Conservation (phyloP, 2,329 filamentous ascomycete genomes). For the Penicillium sp. region DNA sequence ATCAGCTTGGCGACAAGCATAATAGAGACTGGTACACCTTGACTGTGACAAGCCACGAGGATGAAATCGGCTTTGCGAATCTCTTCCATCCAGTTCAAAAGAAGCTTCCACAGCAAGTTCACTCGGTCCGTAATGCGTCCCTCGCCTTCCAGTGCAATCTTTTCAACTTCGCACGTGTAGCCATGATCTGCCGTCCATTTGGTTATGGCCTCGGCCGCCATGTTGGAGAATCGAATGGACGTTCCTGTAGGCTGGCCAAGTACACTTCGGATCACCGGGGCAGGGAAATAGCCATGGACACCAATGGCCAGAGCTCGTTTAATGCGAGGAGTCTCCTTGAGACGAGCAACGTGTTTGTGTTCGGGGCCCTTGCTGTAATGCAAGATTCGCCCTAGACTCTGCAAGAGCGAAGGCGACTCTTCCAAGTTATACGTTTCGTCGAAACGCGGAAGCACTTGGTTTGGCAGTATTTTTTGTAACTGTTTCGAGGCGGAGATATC, state of each 20-base stretch:
- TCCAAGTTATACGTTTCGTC: slow-evolving; percentile 50
- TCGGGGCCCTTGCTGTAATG: slow-evolving; percentile 60
- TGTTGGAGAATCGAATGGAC: slow-evolving; percentile 88
- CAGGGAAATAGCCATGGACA: slow-evolving; percentile 92
- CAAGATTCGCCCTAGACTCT: slow-evolving; percentile 52
- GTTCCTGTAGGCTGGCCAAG: slow-evolving; percentile 95
- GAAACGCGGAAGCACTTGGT: slow-evolving; percentile 55
- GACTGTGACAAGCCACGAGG: slow-evolving; percentile 89
- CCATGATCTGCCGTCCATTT: slow-evolving; percentile 78
- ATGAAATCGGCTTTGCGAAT: slow-evolving; percentile 87
- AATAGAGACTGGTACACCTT: slow-evolving; percentile 90
- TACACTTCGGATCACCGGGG: slow-evolving; percentile 82
- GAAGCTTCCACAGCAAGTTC: slow-evolving; percentile 88
- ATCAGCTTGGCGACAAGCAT: slow-evolving; percentile 94
- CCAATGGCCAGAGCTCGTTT: slow-evolving; percentile 90
- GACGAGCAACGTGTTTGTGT: slow-evolving; percentile 72
- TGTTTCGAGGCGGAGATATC: slow-evolving; percentile 42
- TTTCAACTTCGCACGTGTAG: slow-evolving; percentile 82
- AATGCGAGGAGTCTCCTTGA: slow-evolving; percentile 71
- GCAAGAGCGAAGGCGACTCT: slow-evolving; percentile 67
- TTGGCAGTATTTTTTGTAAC: slow-evolving; percentile 44
- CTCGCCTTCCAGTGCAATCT: slow-evolving; percentile 92
- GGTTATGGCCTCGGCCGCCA: slow-evolving; percentile 80
- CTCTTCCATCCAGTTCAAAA: slow-evolving; percentile 93
- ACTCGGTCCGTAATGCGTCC: slow-evolving; percentile 89